Evolutionary conservation across 352 stramenopile species (phyloP).

Genomic region (Blastocystis sp.): DNA sequence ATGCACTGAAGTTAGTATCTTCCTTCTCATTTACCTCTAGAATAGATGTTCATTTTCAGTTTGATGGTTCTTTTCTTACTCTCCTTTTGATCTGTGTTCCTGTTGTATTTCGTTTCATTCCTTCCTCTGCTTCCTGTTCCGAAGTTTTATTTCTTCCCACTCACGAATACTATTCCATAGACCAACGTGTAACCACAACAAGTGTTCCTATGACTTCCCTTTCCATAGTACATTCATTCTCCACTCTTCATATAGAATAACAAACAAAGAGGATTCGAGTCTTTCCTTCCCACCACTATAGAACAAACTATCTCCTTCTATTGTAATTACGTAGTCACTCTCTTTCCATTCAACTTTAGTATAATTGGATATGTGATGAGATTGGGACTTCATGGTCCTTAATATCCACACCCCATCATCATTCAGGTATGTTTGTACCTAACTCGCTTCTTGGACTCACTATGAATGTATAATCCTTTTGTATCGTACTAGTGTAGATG

Average conservation of each 20-base stretch:
- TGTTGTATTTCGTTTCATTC: neutral
- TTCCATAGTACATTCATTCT: neutral
- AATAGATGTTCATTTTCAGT: neutral
- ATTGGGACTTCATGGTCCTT: neutral
- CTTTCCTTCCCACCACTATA: neutral
- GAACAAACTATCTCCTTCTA: neutral
- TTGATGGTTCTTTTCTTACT: neutral
- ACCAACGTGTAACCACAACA: neutral
- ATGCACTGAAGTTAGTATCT: neutral
- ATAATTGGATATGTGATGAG: neutral
- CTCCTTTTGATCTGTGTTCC: neutral
- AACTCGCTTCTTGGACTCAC: neutral
- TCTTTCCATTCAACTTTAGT: neutral
- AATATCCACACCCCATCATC: neutral
- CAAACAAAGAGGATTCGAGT: neutral
- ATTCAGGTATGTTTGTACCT: neutral
- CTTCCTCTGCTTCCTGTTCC: neutral
- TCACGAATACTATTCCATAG: neutral
- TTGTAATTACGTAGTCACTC: neutral
- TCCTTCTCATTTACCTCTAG: neutral
- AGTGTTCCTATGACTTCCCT: neutral
- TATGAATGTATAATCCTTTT: neutral
- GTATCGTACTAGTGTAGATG: no score
- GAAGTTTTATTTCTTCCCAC: neutral
- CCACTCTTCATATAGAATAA: neutral